Evolutionary conservation across 495 filamentous ascomycete genomes (phyloP).

Genomic region (Lepidopterella palustris): DNA sequence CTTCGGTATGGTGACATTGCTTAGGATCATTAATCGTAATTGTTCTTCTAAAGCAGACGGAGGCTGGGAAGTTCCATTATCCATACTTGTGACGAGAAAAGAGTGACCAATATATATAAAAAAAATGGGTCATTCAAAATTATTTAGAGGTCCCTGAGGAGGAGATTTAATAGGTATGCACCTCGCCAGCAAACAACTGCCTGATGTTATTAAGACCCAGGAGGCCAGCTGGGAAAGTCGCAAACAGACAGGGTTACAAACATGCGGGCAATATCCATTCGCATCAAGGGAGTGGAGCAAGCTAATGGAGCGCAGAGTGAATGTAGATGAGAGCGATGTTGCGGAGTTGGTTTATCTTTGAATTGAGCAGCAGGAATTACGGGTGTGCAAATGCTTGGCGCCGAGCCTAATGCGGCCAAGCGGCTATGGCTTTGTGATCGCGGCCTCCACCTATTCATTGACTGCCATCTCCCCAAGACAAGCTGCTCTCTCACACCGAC

Average conservation of each 20-base stretch:
- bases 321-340: background rate
- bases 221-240: background rate
- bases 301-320: background rate
- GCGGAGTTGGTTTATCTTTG: too few species aligned
- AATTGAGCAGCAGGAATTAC: background rate
- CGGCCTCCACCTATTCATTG: background rate
- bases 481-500: background rate
- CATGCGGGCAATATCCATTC: background rate
- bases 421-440: background rate
- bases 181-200: background rate
- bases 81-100: background rate
- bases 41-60: constrained; percentile 35
- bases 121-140: too few species aligned
- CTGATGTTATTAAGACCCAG: background rate
- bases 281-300: background rate
- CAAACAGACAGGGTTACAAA: background rate
- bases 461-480: background rate
- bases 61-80: background rate
- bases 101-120: background rate
- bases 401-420: background rate
- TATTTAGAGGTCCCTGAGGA: background rate
- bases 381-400: background rate
- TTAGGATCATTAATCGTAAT: constrained; percentile 42
- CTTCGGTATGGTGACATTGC: constrained; percentile 29
- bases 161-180: background rate